Percentiles rank a stretch among this genome's conserved stretches.
Conservation (phyloP, 2,329 filamentous ascomycete genomes). For the Metarhizium humberi region DNA sequence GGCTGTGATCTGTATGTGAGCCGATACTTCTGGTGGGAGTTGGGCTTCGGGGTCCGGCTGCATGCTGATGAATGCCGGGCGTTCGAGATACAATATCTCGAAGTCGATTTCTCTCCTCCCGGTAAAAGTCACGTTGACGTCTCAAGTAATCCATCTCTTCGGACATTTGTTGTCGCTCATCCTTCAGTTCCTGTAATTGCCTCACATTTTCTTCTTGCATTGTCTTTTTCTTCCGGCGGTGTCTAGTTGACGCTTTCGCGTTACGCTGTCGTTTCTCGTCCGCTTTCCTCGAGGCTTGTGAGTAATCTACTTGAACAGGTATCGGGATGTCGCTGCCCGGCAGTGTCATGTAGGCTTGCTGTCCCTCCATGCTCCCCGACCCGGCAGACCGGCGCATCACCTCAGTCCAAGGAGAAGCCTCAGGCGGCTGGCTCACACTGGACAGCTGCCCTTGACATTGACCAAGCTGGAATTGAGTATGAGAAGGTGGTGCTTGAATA, state of each 20-base stretch:
- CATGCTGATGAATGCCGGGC: constrained; percentile 44
- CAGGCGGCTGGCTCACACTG: constrained; percentile 11
- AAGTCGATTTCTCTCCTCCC: constrained; percentile 62
- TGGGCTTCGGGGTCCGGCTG: constrained; percentile 44
- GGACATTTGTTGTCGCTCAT: constrained; percentile 56
- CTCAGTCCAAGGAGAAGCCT: constrained; percentile 22
- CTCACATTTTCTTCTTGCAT: constrained; percentile 64
- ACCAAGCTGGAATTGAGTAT: constrained; percentile 14
- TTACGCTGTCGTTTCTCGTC: constrained; percentile 82
- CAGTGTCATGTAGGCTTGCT: constrained; percentile 29
- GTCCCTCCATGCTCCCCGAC: constrained; percentile 21
- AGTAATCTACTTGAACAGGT: constrained; percentile 64
- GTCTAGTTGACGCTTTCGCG: constrained; percentile 75
- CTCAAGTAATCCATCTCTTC: constrained; percentile 41
- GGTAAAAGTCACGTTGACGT: constrained; percentile 64
- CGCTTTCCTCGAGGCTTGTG: constrained; percentile 71
- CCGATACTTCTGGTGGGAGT: constrained; percentile 22
- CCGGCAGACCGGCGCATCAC: constrained; percentile 20
- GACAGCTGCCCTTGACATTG: constrained; percentile 13
- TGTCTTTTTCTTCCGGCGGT: constrained; percentile 73
- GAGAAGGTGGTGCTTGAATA: constrained; percentile 9
- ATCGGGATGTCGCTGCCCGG: constrained; percentile 32
- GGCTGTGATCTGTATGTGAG: constrained; percentile 29
- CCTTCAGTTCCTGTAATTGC: constrained; percentile 60
- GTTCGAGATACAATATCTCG: constrained; percentile 55